Evolutionary conservation across 164 flowering plant species (phyloP).

Genomic region (Houttuynia cordata): DNA sequence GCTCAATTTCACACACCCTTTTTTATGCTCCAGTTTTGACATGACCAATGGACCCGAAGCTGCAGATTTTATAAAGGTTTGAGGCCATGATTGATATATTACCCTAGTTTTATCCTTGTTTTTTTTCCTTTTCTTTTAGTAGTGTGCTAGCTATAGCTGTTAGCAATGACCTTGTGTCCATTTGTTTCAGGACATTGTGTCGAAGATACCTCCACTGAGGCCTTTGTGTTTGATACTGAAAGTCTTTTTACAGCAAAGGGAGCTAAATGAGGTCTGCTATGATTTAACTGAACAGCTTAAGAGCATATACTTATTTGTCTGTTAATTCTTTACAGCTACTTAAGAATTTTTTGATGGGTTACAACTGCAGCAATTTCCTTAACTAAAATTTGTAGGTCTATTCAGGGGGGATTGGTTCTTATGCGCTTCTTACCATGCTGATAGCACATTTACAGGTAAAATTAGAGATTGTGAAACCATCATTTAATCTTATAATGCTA

Average conservation of each 20-base stretch:
- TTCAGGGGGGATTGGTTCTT: slow-evolving; percentile 95
- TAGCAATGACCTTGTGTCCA: background rate
- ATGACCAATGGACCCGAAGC: slow-evolving; percentile 84
- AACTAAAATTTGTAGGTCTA: slow-evolving; percentile 47
- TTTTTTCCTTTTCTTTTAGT: background rate
- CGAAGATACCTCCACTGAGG: slow-evolving; percentile 63
- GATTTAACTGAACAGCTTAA: too few relatives aligned
- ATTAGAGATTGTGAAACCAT: background rate
- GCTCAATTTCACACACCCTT: background rate
- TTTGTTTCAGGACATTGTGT: slow-evolving; percentile 47
- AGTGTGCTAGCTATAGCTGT: background rate
- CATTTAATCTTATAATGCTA: too few relatives aligned
- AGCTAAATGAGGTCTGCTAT: slow-evolving; percentile 71
- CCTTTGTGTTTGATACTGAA: slow-evolving; percentile 92
- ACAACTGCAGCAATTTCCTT: background rate
- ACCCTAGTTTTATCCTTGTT: background rate
- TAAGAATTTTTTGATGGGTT: background rate
- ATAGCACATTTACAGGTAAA: slow-evolving; percentile 79
- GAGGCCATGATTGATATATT: background rate
- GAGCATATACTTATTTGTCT: background rate
- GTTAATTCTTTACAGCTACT: background rate
- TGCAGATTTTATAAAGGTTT: slow-evolving; percentile 82
- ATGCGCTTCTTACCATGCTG: slow-evolving; percentile 85
- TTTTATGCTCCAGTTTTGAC: slow-evolving; percentile 60
- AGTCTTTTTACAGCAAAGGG: slow-evolving; percentile 92